These are phyloP conservation scores for Trichoderma afroharzianum DNA, from an alignment of 2,329 filamentous ascomycete species.

Conservation along the genomic window DNA sequence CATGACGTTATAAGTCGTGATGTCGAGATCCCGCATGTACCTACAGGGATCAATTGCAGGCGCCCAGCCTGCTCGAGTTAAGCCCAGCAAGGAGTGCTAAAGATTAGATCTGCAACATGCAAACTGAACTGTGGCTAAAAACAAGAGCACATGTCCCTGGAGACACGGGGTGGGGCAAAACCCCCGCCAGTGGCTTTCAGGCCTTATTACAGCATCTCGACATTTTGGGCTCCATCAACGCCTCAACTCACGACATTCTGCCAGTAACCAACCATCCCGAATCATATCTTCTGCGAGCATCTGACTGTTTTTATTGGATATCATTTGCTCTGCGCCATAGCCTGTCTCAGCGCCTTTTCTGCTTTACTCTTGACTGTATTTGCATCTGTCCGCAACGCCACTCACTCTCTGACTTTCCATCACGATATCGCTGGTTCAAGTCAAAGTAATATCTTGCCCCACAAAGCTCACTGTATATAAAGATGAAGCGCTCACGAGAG, in stretches of 20 bases:
- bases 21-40: neutral
- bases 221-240: neutral
- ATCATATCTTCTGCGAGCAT: neutral
- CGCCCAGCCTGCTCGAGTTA: neutral
- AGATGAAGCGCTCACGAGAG: slow-evolving; percentile 63
- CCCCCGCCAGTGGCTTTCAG: neutral
- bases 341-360: neutral
- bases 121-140: neutral
- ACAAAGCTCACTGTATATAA: slow-evolving; percentile 27
- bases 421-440: neutral
- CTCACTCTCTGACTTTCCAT: neutral
- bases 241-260: neutral
- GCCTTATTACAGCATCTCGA: neutral
- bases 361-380: neutral
- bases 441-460: slow-evolving; percentile 19
- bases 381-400: neutral
- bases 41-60: neutral
- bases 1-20: neutral
- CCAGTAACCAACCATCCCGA: neutral
- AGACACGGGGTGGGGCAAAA: neutral
- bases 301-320: neutral
- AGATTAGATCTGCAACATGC: neutral
- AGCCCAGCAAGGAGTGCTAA: neutral
- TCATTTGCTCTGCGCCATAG: neutral
- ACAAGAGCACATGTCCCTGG: neutral